Percentiles rank a stretch among this genome's conserved stretches.
These are phyloP conservation scores for Melampsora larici-populina DNA, from an alignment of 1,284 basidiomycete species.

Conservation along the genomic window DNA sequence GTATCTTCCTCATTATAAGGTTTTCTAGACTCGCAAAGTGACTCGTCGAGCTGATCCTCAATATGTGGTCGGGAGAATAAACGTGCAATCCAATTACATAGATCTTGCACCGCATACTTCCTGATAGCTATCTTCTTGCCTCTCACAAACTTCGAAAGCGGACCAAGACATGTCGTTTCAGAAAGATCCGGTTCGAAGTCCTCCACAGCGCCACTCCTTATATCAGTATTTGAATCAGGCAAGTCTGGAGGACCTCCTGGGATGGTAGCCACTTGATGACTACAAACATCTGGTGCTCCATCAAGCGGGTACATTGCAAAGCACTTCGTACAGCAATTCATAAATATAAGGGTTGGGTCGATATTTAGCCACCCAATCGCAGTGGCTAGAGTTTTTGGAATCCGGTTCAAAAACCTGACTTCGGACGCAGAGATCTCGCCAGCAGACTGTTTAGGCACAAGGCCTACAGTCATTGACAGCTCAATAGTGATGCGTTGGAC, in stretches of 20 bases:
- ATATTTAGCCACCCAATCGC: neutral
- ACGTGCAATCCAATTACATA: conserved; percentile 24
- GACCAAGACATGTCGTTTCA: neutral
- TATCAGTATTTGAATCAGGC: neutral
- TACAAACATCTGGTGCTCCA: neutral
- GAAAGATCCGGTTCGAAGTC: neutral
- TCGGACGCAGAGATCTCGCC: too few species aligned
- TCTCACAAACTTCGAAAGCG: neutral
- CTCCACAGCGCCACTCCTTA: neutral
- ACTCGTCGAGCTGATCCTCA: conserved; percentile 14
- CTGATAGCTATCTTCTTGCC: conserved; percentile 1
- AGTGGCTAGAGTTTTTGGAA: neutral
- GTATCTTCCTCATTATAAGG: neutral
- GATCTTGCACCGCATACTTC: conserved; percentile 10
- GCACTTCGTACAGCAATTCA: neutral
- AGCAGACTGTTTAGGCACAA: too few species aligned
- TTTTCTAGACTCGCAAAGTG: neutral
- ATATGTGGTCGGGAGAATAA: conserved; percentile 20
- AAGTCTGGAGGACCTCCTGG: neutral
- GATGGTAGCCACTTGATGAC: neutral
- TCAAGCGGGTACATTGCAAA: conserved; percentile 14
- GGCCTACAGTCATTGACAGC: too few species aligned
- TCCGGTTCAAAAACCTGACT: too few species aligned
- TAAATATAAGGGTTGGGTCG: neutral
- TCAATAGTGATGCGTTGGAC: too few species aligned